A percentile compares a stretch with the other conserved stretches of the same genome.
phyloP scores from a whole-genome alignment of 1,284 basidiomycete genomes.

The Puccinia polysora region DNA sequence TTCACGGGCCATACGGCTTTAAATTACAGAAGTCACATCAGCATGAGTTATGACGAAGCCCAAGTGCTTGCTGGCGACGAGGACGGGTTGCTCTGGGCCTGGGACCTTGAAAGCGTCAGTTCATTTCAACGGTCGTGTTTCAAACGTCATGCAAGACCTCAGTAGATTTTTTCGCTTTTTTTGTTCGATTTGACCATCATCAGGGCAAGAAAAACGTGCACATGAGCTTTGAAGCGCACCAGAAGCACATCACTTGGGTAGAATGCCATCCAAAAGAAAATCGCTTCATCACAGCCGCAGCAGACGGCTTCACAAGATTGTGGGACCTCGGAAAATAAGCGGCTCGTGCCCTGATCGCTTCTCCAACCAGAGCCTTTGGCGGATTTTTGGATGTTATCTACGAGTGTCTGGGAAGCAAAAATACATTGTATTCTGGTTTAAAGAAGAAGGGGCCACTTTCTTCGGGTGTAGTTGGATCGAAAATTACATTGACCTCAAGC shows the following conservation, averaged over 20 bases:
- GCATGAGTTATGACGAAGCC: conserved; percentile 73
- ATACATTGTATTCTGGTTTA: no score
- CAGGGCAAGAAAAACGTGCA: conserved; percentile 63
- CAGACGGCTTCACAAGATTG: conserved; percentile 56
- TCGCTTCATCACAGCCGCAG: conserved; percentile 79
- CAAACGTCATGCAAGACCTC: no score
- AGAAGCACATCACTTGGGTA: conserved; percentile 81
- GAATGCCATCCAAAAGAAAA: conserved; percentile 75
- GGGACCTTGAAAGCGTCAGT: conserved; percentile 84
- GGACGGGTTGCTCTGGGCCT: conserved; percentile 76
- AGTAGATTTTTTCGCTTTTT: not conserved
- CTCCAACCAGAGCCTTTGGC: no score
- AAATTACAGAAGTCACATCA: conserved; percentile 73
- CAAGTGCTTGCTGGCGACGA: conserved; percentile 83
- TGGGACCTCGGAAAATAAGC: conserved; percentile 44
- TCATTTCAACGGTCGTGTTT: no score
- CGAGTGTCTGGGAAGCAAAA: no score
- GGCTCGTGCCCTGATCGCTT: no score
- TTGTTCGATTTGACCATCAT: not conserved
- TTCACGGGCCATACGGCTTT: conserved; percentile 72
- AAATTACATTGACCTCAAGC: no score
- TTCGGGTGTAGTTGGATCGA: no score
- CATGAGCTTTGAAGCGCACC: conserved; percentile 70
- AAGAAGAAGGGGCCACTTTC: no score
- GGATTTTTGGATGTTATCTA: no score